phyloP scores from a whole-genome alignment of 2,329 filamentous ascomycete species.

The Aspergillus awamori region DNA sequence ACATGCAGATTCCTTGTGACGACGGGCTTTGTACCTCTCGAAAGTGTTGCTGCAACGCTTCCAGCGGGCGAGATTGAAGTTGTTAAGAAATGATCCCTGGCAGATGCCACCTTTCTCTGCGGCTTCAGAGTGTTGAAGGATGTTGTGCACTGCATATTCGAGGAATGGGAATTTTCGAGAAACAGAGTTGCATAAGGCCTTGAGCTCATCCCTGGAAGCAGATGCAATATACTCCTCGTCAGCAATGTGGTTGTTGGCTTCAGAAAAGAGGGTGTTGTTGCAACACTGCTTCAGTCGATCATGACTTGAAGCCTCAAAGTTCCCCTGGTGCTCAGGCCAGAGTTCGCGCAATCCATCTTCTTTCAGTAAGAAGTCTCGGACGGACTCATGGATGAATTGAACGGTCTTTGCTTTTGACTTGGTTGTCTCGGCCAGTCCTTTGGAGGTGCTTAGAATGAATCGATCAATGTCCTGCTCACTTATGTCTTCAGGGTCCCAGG shows the following conservation, averaged over 20 bases:
- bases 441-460: constrained; percentile 32
- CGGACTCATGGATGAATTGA: constrained; percentile 44
- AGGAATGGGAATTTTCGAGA: constrained; percentile 43
- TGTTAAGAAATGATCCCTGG: constrained; percentile 27
- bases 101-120: constrained; percentile 23
- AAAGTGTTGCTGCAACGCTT: constrained; percentile 37
- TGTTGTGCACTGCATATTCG: constrained; percentile 30
- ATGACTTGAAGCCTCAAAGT: constrained; percentile 41
- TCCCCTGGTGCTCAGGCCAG: constrained; percentile 30
- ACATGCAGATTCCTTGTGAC: constrained; percentile 16
- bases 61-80: constrained; percentile 37
- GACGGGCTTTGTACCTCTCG: constrained; percentile 34
- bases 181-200: background rate
- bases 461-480: background rate
- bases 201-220: background rate
- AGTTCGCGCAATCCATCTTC: constrained; percentile 31
- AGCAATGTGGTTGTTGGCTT: background rate
- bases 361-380: constrained; percentile 36
- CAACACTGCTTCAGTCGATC: constrained; percentile 45
- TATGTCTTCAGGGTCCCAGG: background rate
- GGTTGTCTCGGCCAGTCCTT: constrained; percentile 36
- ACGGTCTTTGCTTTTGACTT: constrained; percentile 25
- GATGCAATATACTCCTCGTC: background rate
- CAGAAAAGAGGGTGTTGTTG: background rate
- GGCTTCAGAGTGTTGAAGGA: constrained; percentile 34